Evolutionary conservation across 2,329 filamentous ascomycete species (phyloP), one percentile per base, ranked within the genome.

Genomic region (Leptographium flavum): DNA sequence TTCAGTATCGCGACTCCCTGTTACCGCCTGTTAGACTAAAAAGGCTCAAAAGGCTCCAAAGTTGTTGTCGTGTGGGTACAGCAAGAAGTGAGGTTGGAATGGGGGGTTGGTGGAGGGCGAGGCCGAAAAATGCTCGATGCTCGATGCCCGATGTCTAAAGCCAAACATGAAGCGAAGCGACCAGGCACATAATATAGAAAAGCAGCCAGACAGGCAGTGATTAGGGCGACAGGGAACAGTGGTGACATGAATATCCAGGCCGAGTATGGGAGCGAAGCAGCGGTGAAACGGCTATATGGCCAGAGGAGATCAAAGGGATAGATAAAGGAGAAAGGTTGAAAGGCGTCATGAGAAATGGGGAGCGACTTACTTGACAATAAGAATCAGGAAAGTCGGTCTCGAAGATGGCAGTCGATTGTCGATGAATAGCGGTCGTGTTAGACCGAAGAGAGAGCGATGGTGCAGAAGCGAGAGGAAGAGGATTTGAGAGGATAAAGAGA

Each of bases 241-340:
- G 15, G 22, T 37, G 31, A 19, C 15, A 30, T 22, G n/a, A 14
- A n/a, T 28, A 27, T 17, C 13, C 27, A 17, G 9, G 25, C n/a
- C n/a, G 5, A 30, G 21, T 2, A 17, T 33, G 40, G 15, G 17
- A 17, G 5, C 30, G 25, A 42, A 33, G 40, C 40, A 45, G 36
- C 43, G 43, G 43, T 45, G 43, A 45, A 23, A 17, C 22, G 28
- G 23, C 11, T 35, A 33, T 19, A 27, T n/a, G 11, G 32, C 33
- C 11, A 41, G 28, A 40, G 25, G 38, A n/a, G n/a, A n/a, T n/a
- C n/a, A 31, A 39, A 44, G 47, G 28, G 28, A 35, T 37, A 44
- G 45, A 49, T 31, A 35, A 39, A 39, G 32, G 39, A 42, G 39
- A 30, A 27, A n/a, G n/a, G 40, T 25, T 39, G 37, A 38, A 42